Percentiles rank a stretch among this genome's conserved stretches.
phyloP scores from a whole-genome alignment of 2,329 filamentous ascomycete species.

The Nothopassalora personata region DNA sequence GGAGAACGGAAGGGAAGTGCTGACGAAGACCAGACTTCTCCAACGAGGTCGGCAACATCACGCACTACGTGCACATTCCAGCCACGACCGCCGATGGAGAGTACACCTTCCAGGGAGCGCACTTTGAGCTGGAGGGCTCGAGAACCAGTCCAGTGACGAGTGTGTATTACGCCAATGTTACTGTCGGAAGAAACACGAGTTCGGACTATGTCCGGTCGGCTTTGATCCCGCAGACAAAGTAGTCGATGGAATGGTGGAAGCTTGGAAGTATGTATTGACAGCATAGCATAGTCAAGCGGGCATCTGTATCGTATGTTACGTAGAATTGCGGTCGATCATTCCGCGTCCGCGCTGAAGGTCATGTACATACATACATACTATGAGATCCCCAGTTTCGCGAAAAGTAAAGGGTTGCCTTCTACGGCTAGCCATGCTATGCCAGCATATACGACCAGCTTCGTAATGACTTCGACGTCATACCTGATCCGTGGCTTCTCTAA shows the following conservation, averaged over 20 bases:
- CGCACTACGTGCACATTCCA: constrained; percentile 19
- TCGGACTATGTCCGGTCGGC: constrained; percentile 9
- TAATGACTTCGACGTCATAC: constrained; percentile 98
- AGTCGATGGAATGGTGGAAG: not conserved
- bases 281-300: not conserved
- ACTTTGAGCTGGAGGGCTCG: constrained; percentile 18
- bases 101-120: constrained; percentile 12
- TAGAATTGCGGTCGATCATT: not conserved
- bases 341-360: not conserved
- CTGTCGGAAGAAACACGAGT: constrained; percentile 15
- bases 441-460: constrained; percentile 89
- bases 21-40: constrained; percentile 10
- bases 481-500: constrained; percentile 81
- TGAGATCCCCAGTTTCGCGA: constrained; percentile 36
- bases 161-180: constrained; percentile 18
- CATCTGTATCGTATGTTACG: not conserved
- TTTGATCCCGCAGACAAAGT: not conserved
- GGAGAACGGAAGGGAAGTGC: not conserved
- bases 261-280: not conserved
- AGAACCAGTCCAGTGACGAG: constrained; percentile 2
- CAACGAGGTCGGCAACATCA: constrained; percentile 18
- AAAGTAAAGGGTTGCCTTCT: constrained; percentile 67
- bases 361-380: constrained; percentile 1
- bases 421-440: constrained; percentile 86
- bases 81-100: constrained; percentile 4